phyloP scores from a whole-genome alignment of 2,329 filamentous ascomycete species.

The Daldinia eschscholtzii region DNA sequence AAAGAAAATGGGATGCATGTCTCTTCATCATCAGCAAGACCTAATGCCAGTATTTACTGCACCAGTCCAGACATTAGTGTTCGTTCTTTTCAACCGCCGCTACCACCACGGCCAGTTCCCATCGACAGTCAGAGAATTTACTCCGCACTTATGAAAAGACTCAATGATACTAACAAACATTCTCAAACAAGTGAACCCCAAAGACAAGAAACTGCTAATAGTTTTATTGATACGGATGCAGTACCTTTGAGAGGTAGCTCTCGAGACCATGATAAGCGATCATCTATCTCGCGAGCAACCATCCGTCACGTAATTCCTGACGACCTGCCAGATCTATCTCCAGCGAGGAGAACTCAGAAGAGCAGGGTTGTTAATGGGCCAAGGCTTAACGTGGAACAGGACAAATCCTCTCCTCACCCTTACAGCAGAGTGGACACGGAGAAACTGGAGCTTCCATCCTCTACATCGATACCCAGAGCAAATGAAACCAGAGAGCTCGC shows the following conservation, averaged over 20 bases:
- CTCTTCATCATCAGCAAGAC: constrained; percentile 56
- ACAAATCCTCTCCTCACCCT: constrained; percentile 4
- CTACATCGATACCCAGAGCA: constrained; percentile 9
- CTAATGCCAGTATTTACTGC: constrained; percentile 47
- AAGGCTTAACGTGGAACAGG: background rate
- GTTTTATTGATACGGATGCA: constrained; percentile 33
- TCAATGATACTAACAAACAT: constrained; percentile 58
- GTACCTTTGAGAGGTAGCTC: constrained; percentile 46
- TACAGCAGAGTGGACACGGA: background rate
- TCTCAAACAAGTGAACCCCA: constrained; percentile 39
- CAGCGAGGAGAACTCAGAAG: constrained; percentile 19
- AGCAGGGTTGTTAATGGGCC: background rate
- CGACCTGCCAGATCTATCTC: constrained; percentile 40
- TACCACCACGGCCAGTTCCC: constrained; percentile 46
- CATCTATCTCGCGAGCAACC: constrained; percentile 35
- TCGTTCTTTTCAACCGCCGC: constrained; percentile 27
- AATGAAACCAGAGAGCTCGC: constrained; percentile 44
- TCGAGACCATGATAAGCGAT: constrained; percentile 13
- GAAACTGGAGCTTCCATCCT: constrained; percentile 16
- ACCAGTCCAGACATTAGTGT: constrained; percentile 35
- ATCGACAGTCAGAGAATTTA: constrained; percentile 72
- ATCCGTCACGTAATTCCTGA: constrained; percentile 48
- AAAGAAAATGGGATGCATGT: constrained; percentile 66
- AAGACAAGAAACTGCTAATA: constrained; percentile 39
- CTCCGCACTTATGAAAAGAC: constrained; percentile 71